Evolutionary conservation across 495 filamentous ascomycete genomes (phyloP), one percentile per base, ranked within the genome.

Genomic region (Xylaria palmicola): DNA sequence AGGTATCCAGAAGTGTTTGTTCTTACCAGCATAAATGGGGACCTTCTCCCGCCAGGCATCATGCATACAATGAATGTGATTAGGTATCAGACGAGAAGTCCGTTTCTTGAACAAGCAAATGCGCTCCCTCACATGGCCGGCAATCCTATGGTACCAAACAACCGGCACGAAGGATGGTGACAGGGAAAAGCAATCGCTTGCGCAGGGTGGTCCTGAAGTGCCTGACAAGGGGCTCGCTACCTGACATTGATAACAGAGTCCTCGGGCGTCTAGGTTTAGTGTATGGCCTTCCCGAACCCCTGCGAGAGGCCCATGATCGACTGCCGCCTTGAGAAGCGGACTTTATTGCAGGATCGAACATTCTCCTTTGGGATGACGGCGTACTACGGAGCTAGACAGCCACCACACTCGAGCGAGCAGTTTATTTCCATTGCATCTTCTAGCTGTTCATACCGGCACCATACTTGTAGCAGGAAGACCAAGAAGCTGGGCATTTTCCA

Each of bases 291-390:
- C 40, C 41, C 22, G 45, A 44, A 50, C 36, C 57, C 57, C 47
- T 60, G 57, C 22, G 34, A 60, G 37, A 10, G 56, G 56, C 43
- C 58, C 40, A 39, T 55, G 47, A 61, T 52, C 50, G 47, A 61
- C 59, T 47, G 41, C 59, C 41, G 47, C 50, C 26, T 48, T 36
- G 57, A 54, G 37, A 61, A 52, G 47, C 36, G 41, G 32, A 43
- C n/a, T n/a, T n/a, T 43, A 48, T 61, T 44, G 37, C 47, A 61
- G 43, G 22, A 44, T 39, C n/a, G 30, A 41, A 41, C 17, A 36
- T 53, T 39, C 49, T 53, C 34, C 6, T 24, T 37, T 37, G 50
- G 49, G 27, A 53, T 32, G n/a, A 55, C 40, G 50, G 39, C 32
- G 29, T 48, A 55, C 22, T n/a, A n/a, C n/a, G n/a, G n/a, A n/a